phyloP scores from a whole-genome alignment of 805 yeast genomes.

The Candida ipomoeae region DNA sequence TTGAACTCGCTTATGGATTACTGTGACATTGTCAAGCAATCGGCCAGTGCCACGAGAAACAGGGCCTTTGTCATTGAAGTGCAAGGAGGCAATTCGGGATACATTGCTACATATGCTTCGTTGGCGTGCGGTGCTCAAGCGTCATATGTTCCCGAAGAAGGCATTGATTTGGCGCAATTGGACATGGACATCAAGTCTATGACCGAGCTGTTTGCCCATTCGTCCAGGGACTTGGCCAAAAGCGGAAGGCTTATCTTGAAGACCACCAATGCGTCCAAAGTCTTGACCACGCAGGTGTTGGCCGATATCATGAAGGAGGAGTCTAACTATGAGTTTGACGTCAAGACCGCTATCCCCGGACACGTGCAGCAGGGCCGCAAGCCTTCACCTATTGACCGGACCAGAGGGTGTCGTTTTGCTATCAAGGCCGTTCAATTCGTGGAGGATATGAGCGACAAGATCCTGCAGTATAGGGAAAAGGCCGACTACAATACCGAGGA shows the following conservation, averaged over 20 bases:
- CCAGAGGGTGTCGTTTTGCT: conserved; percentile 68
- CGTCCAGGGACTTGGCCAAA: conserved; percentile 57
- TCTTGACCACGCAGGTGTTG: conserved; percentile 61
- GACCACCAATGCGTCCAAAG: conserved; percentile 63
- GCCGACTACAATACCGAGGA: conserved; percentile 33
- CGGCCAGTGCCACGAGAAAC: conserved; percentile 74
- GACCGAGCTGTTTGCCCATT: conserved; percentile 54
- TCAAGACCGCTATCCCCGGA: conserved; percentile 79
- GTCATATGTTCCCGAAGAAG: conserved; percentile 73
- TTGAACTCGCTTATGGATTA: conserved; percentile 64
- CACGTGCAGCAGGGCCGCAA: conserved; percentile 83
- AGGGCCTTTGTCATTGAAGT: conserved; percentile 78
- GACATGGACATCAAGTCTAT: conserved; percentile 63
- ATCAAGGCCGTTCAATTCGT: conserved; percentile 66
- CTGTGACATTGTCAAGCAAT: conserved; percentile 76
- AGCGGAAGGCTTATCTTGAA: conserved; percentile 68
- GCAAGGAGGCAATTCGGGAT: conserved; percentile 85
- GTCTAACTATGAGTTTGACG: conserved; percentile 63
- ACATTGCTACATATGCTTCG: conserved; percentile 65
- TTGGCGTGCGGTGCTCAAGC: conserved; percentile 71
- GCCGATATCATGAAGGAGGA: conserved; percentile 68
- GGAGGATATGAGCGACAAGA: conserved; percentile 38
- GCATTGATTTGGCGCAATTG: conserved; percentile 54
- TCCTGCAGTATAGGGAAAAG: conserved; percentile 22
- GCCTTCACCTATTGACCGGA: conserved; percentile 76